A percentile compares a stretch with the other conserved stretches of the same genome.
Conservation (phyloP, 305 asterid genomes). For the Solanum chacoense region DNA sequence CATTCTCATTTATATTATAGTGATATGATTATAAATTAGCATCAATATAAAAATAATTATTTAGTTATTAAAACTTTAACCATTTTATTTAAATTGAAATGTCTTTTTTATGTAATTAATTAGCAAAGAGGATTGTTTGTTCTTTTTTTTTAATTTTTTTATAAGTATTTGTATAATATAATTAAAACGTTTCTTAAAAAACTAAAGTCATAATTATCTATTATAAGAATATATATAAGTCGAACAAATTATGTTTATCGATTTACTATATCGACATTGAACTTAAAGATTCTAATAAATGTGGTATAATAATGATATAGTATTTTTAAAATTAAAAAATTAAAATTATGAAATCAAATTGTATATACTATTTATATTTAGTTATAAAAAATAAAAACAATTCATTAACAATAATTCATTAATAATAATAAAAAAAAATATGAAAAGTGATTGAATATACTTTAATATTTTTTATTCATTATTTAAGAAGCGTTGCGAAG, state of each 20-base stretch:
- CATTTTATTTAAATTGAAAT: background rate
- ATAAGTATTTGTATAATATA: background rate
- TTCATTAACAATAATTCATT: no score
- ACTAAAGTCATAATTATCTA: background rate
- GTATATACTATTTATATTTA: no score
- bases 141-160: no score
- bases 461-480: no score
- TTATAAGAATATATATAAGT: background rate
- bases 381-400: background rate
- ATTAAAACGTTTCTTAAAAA: background rate
- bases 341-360: background rate
- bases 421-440: no score
- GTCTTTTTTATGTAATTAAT: background rate
- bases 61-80: background rate
- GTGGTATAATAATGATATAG: no score
- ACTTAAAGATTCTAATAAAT: background rate
- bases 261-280: no score
- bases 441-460: background rate
- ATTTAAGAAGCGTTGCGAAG: background rate
- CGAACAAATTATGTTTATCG: background rate
- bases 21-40: no score
- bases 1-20: no score
- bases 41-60: no score
- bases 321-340: no score
- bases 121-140: background rate